Conservation (phyloP, 73 alveolate genomes). For the Paramecium primaurelia region DNA sequence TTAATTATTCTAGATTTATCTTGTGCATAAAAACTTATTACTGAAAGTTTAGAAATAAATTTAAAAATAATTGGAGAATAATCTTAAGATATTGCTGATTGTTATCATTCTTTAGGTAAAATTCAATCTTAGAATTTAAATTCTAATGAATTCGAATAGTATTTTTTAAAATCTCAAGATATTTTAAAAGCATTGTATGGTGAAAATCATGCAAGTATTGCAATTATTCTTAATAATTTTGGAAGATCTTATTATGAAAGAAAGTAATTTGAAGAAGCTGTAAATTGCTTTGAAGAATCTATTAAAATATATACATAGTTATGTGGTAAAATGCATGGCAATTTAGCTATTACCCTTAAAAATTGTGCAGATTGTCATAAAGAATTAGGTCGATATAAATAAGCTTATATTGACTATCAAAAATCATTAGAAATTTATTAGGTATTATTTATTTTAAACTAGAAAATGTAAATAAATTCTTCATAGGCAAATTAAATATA, state of each 20-base stretch:
- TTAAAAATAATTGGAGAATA: background rate
- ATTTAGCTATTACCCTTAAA: background rate
- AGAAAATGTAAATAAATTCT: background rate
- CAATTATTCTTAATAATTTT: background rate
- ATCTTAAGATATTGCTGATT: constrained; percentile 19
- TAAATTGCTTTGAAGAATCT: background rate
- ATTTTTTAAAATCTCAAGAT: background rate
- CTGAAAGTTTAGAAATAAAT: background rate
- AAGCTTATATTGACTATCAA: constrained; percentile 6
- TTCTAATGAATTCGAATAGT: background rate
- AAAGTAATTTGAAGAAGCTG: constrained; percentile 13
- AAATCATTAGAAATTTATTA: constrained; percentile 6
- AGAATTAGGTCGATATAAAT: constrained; percentile 16
- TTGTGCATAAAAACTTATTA: background rate
- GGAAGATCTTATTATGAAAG: constrained; percentile 36
- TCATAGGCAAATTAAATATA: background rate
- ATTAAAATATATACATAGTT: background rate
- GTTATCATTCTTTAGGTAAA: constrained; percentile 46
- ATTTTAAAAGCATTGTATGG: background rate
- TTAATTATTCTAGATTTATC: background rate
- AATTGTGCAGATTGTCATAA: constrained; percentile 43
- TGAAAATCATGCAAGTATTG: background rate
- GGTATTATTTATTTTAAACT: background rate
- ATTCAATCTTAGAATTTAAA: background rate
- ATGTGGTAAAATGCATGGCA: constrained; percentile 17